Evolutionary conservation across 306 rosid genomes (phyloP).

Genomic region (Rosa chinensis): DNA sequence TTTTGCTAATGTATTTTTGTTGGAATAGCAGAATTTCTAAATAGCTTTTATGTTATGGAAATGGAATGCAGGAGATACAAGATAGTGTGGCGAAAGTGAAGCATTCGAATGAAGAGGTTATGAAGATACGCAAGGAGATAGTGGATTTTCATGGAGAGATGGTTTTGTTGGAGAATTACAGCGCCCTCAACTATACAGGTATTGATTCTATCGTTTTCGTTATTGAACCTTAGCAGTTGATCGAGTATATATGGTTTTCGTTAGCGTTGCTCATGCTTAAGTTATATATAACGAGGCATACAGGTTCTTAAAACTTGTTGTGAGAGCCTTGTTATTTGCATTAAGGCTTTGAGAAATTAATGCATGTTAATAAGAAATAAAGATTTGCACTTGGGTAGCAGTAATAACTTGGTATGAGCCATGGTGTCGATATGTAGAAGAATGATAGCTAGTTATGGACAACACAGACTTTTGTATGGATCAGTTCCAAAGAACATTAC

Average conservation of each 20-base stretch:
- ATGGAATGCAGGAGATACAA: slow-evolving; percentile 74
- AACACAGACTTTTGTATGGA: not conserved
- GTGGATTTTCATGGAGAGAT: slow-evolving; percentile 99
- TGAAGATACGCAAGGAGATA: slow-evolving; percentile 79
- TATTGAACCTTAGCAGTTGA: not conserved
- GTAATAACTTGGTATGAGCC: not conserved
- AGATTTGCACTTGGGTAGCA: not conserved
- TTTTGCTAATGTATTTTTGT: not conserved
- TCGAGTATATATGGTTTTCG: not conserved
- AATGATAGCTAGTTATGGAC: not conserved
- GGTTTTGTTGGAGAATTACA: slow-evolving; percentile 94
- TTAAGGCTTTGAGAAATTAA: not conserved
- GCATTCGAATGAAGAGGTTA: slow-evolving; percentile 66
- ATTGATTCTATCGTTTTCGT: not conserved
- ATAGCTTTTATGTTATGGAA: not conserved
- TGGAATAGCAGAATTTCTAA: slow-evolving; percentile 18
- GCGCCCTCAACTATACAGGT: slow-evolving; percentile 99
- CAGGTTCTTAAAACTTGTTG: not conserved
- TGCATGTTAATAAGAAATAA: not conserved
- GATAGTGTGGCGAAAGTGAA: slow-evolving; percentile 80
- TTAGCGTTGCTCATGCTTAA: not conserved
- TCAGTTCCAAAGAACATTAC: not conserved
- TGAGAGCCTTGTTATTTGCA: not conserved
- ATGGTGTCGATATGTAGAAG: not conserved
- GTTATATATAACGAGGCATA: not conserved